These are phyloP conservation scores for Spergularia bocconei DNA, from an alignment of 148 eudicot genomes.

Conservation along the genomic window DNA sequence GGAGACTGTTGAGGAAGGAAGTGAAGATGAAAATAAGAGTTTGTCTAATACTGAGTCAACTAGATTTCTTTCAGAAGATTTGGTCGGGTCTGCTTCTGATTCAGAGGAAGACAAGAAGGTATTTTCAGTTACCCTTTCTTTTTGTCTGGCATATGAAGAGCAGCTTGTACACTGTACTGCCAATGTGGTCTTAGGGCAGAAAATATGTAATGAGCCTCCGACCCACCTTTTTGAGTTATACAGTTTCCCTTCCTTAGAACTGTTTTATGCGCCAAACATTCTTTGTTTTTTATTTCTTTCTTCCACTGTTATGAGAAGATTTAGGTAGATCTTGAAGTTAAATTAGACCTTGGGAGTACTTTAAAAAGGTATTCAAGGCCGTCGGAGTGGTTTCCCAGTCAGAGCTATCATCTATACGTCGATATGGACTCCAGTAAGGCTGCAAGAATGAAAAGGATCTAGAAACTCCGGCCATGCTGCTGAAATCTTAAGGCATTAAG, in stretches of 20 bases:
- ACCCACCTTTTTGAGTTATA: neutral
- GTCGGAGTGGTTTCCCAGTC: neutral
- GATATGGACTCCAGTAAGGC: neutral
- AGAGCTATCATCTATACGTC: neutral
- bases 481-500: neutral
- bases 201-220: neutral
- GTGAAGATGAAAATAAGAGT: constrained; percentile 51
- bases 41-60: constrained; percentile 39
- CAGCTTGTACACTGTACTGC: neutral
- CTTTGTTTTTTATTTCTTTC: neutral
- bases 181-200: neutral
- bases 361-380: neutral
- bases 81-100: constrained; percentile 36
- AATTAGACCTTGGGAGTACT: neutral
- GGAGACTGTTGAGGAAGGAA: constrained; percentile 61
- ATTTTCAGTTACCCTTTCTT: neutral
- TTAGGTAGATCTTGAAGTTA: neutral
- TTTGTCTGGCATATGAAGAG: neutral
- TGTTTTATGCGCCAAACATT: neutral
- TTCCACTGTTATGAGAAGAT: neutral
- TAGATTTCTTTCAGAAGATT: constrained; percentile 40
- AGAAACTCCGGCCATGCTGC: neutral
- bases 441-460: neutral
- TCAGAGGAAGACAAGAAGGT: constrained; percentile 35
- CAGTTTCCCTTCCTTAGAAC: neutral